Evolutionary conservation across 164 flowering plant species (phyloP), one percentile per base, ranked within the genome.

Genomic region (Liquidambar formosana): DNA sequence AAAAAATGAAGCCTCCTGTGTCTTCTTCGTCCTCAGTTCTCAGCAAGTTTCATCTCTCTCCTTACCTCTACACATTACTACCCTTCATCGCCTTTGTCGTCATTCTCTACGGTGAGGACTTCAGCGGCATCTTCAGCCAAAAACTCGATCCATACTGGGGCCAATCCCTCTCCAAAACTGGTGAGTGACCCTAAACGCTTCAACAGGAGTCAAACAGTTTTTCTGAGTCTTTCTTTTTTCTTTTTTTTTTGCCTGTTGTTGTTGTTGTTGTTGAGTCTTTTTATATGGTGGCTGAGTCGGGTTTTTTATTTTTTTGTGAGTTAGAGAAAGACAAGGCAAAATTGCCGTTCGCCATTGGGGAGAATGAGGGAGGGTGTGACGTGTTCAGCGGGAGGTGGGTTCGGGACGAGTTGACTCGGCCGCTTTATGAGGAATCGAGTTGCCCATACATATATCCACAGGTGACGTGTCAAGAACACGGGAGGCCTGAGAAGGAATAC

Each of bases 381-480:
- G 51, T 85, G 66, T 90, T 85, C 74, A 81, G 72, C 11, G 98
- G 97, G 70, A 79, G 74, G 54, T 94, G 98, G 98, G 92, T 92
- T 4, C 52, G 73, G 70, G 97, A 92, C 67, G 83, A 88, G 71
- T 63, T 38, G 71, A 81, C 38, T 61, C 74, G 86, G 70, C 97
- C 97, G 70, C 72, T 79, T 12, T 92, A 92, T 63, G 79, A 85
- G 48, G 96, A 92, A 65, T 69, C 73, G 59, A 92, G 86, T 61
- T 94, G 98, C 60, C 98, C 97, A n/a, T 94, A 92, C 83, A 92
- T 94, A 11, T 93, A 86, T 74, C 97, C 96, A 1, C 98, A 94
- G 80, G 56, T 92, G 66, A 92, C 97, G 0, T 94, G 98, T 65
- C 88, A 80, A 62, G 87, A 84, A 56, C 95, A 90, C 56, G 98